Base-by-base conservation (phyloP, 2,329 filamentous ascomycete genomes). In the Blastomyces silverae region DNA sequence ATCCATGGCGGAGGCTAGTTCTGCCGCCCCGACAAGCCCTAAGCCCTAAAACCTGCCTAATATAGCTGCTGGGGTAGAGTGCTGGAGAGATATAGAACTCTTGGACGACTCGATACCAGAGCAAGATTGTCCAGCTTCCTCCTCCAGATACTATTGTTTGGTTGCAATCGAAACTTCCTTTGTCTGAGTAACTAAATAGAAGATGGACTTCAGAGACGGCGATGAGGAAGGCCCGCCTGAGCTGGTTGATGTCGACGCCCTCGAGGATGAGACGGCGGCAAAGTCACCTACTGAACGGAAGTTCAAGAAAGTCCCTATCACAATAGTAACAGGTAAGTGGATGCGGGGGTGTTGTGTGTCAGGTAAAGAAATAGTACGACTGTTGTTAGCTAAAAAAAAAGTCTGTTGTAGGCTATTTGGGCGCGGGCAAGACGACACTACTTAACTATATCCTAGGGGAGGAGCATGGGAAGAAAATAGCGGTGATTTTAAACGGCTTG, bases 391-490 rank as follows among this genome's bases (percentile, higher is more conserved):
- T 22, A 50, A 34, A 34, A 60, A 61, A 50, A 53, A 39, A 39
- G 53, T 20, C 31, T n/a, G 28, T 59, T 46, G 34, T 67, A 94
- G 91, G 94, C 3, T 99, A 99, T 73, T 84, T 99, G 3, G 94
- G 94, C 22, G 91, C 94, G 10, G 94, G 94, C 22, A 99, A 99
- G 78, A 97, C 93, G 0, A 97, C 93, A 0, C 79, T 97, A 39
- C 81, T 99, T 65, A 97, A 99, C 76, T 96, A 97, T 76, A 97
- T 99, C 67, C 81, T 99, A 62, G 96, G 89, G 37, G 92, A 92
- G 65, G 88, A 93, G 67, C 94, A 99, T 82, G 93, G 93, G 76
- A 97, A 97, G 82, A 96, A 92, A 73, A 94, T 99, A 75, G 94
- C 94, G 13, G 94, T 99, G 17, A 97, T 99, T 65, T 85, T 99